Percentiles rank a stretch among this genome's conserved stretches.
Conservation (phyloP, 371 early-diverging fungal species). For the Choanephora cucurbitarum region DNA sequence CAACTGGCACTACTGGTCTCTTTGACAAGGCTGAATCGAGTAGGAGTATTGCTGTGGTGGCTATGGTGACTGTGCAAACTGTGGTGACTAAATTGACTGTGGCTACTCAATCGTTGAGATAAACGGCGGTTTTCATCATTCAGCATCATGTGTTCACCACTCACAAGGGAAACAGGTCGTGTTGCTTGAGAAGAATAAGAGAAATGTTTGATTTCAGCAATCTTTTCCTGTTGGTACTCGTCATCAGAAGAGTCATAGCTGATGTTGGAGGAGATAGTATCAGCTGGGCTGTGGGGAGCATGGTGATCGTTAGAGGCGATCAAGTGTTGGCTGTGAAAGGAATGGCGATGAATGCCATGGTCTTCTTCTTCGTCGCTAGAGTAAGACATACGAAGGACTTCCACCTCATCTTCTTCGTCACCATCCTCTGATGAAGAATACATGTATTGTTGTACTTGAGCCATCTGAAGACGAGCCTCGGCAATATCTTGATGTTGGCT, state of each 20-base stretch:
- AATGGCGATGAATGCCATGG: constrained; percentile 6
- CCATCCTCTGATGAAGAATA: constrained; percentile 17
- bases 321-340: constrained; percentile 6
- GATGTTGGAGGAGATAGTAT: constrained; percentile 10
- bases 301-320: background rate
- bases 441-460: constrained; percentile 22
- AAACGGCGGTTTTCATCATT: background rate
- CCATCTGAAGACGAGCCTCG: constrained; percentile 15
- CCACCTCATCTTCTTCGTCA: constrained; percentile 12
- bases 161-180: constrained; percentile 12
- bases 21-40: constrained; percentile 9
- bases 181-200: constrained; percentile 23
- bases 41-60: constrained; percentile 1
- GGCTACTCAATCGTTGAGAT: background rate
- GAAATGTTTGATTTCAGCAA: constrained; percentile 26
- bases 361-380: constrained; percentile 20
- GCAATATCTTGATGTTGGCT: background rate
- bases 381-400: constrained; percentile 13
- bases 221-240: constrained; percentile 20
- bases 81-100: background rate
- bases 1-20: constrained; percentile 21
- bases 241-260: constrained; percentile 23
- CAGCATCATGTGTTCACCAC: background rate
- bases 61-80: too few relatives aligned
- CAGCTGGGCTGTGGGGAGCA: constrained; percentile 20